Percentiles rank a stretch among this genome's conserved stretches.
Evolutionary conservation across 768 basidiomycete species (phyloP).

Genomic region (Rhizopogon vulgaris): DNA sequence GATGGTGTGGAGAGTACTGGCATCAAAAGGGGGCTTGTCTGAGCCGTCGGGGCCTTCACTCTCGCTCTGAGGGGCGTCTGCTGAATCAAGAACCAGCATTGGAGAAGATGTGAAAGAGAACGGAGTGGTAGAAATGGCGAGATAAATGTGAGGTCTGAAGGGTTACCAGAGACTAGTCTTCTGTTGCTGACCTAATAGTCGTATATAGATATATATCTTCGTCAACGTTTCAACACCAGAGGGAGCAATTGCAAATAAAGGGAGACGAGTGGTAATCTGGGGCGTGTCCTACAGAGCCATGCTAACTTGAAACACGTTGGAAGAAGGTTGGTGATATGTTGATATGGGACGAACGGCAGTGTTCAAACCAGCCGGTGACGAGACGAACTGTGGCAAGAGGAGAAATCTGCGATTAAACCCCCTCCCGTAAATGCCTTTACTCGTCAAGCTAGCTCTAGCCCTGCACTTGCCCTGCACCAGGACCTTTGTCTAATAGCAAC

Average conservation of each 20-base stretch:
- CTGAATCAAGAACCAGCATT: conserved; percentile 42
- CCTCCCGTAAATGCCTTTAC: conserved; percentile 16
- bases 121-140: conserved; percentile 12
- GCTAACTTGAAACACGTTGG: conserved; percentile 24
- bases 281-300: conserved; percentile 29
- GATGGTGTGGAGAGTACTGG: conserved; percentile 12
- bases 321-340: conserved; percentile 4
- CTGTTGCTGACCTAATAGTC: background rate
- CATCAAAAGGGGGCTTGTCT: conserved; percentile 51
- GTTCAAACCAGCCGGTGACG: conserved; percentile 3
- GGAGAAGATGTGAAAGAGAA: conserved; percentile 8
- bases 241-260: conserved; percentile 8
- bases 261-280: conserved; percentile 6
- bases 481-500: background rate
- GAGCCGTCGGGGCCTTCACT: conserved; percentile 51
- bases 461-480: conserved; percentile 3
- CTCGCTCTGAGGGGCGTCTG: conserved; percentile 48
- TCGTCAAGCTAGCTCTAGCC: background rate
- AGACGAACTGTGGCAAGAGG: conserved; percentile 10
- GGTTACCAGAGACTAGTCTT: background rate
- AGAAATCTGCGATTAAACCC: conserved; percentile 15
- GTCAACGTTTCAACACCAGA: too few species aligned
- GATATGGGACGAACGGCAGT: conserved; percentile 2
- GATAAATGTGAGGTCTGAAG: conserved; percentile 8
- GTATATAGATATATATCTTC: too few species aligned